phyloP scores from a whole-genome alignment of 2,329 filamentous ascomycete genomes.

The Sporothrix mexicana region DNA sequence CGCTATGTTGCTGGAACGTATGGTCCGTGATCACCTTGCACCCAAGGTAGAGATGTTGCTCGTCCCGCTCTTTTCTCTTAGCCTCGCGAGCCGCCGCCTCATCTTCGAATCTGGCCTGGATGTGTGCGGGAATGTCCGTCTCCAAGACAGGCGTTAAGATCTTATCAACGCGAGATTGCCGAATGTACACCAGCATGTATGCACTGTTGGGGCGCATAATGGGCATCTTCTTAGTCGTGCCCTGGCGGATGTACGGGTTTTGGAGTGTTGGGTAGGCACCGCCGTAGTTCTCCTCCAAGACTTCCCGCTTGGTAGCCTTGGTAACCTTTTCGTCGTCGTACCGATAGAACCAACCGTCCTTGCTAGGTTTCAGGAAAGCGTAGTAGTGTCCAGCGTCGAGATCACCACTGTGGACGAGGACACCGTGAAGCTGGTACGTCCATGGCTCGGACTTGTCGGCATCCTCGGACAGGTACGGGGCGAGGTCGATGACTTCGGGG shows the following conservation, averaged over 20 bases:
- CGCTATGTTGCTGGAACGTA: constrained; percentile 79
- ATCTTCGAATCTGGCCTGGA: constrained; percentile 60
- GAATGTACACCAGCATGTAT: constrained; percentile 98
- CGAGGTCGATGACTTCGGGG: constrained; percentile 80
- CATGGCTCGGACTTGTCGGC: constrained; percentile 89
- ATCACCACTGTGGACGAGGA: constrained; percentile 94
- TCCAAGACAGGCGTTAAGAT: constrained; percentile 78
- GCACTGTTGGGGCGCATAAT: constrained; percentile 78
- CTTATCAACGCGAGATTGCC: constrained; percentile 81
- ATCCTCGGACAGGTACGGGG: constrained; percentile 84
- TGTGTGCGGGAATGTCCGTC: constrained; percentile 79
- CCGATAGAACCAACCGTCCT: constrained; percentile 93
- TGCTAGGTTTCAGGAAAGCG: constrained; percentile 90
- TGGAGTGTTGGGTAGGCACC: constrained; percentile 70
- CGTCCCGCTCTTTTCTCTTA: constrained; percentile 84
- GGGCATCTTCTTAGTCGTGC: constrained; percentile 61
- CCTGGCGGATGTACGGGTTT: constrained; percentile 54
- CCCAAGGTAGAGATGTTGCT: constrained; percentile 90
- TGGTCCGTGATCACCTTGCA: constrained; percentile 81
- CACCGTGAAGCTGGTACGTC: constrained; percentile 90
- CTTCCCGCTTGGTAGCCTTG: constrained; percentile 88
- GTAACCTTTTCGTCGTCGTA: constrained; percentile 98
- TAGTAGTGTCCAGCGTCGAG: constrained; percentile 98
- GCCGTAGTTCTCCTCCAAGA: constrained; percentile 94
- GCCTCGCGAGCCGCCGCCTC: constrained; percentile 79